Conservation (phyloP, 768 basidiomycete genomes). For the Leccinum disarticulatum region DNA sequence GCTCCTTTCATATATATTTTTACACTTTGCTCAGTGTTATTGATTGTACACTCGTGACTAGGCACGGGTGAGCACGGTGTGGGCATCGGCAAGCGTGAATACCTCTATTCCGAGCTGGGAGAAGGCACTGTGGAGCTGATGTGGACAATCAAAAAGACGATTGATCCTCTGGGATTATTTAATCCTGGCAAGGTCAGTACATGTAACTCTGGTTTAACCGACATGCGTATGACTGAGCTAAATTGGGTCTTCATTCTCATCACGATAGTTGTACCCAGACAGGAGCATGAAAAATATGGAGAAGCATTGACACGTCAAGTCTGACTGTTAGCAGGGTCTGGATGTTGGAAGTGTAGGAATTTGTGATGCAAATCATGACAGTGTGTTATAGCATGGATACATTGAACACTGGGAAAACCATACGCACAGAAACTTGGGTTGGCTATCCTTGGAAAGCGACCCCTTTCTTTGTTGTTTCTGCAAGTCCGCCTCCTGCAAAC, state of each 20-base stretch:
- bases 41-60: conserved; percentile 20
- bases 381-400: neutral
- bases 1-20: conserved; percentile 21
- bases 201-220: neutral
- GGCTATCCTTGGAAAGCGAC: conserved; percentile 81
- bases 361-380: neutral
- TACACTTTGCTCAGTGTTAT: neutral
- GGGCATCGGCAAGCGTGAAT: conserved; percentile 81
- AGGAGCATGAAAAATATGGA: conserved; percentile 21
- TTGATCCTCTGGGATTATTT: conserved; percentile 75
- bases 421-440: conserved; percentile 4
- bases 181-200: conserved; percentile 82
- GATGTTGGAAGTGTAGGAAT: neutral
- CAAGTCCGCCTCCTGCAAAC: conserved; percentile 91
- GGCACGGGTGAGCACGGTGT: conserved; percentile 87
- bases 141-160: conserved; percentile 72
- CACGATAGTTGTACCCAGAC: conserved; percentile 19
- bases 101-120: conserved; percentile 80
- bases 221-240: neutral
- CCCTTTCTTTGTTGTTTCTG: conserved; percentile 80
- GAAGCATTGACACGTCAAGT: neutral
- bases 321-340: neutral
- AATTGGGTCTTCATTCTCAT: neutral
- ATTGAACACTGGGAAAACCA: neutral
- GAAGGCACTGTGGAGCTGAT: conserved; percentile 80